Evolutionary conservation across 495 filamentous ascomycete species (phyloP).

Genomic region (Aspergillus homomorphus): DNA sequence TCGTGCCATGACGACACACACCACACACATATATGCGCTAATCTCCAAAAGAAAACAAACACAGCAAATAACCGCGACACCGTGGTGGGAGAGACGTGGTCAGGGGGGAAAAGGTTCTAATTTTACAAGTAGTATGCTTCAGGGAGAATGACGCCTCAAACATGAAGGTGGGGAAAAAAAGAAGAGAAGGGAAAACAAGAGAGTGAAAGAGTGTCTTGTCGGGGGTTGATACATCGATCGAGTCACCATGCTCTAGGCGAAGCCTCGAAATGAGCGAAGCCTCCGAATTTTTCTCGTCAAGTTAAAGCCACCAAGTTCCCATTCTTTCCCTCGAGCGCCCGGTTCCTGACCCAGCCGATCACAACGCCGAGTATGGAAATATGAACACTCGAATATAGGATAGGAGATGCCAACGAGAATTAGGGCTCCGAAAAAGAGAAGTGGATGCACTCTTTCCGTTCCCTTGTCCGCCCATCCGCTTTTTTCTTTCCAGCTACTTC

Average conservation of each 20-base stretch:
- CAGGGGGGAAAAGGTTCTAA: constrained; percentile 36
- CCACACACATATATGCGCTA: constrained; percentile 31
- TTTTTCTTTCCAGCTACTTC: neutral
- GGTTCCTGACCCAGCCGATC: constrained; percentile 21
- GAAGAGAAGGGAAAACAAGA: constrained; percentile 6
- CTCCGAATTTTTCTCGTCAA: constrained; percentile 16
- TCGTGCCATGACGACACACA: constrained; percentile 32
- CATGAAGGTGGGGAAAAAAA: constrained; percentile 15
- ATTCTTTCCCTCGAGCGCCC: constrained; percentile 21
- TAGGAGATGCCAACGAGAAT: neutral
- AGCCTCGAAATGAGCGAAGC: constrained; percentile 8
- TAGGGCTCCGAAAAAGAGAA: neutral
- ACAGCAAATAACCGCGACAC: constrained; percentile 24
- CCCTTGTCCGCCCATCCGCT: neutral
- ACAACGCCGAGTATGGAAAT: constrained; percentile 24
- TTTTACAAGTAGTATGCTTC: constrained; percentile 39
- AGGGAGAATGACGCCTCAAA: constrained; percentile 21
- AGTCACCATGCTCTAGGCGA: neutral
- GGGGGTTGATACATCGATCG: neutral
- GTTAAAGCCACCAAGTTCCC: constrained; percentile 23
- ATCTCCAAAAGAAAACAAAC: constrained; percentile 35
- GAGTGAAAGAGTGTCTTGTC: neutral
- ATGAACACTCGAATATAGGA: constrained; percentile 21
- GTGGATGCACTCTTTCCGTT: constrained; percentile 5
- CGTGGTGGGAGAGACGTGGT: neutral